These are phyloP conservation scores for Penicillium crystallinum DNA, from an alignment of 495 filamentous ascomycete species.

Conservation along the genomic window DNA sequence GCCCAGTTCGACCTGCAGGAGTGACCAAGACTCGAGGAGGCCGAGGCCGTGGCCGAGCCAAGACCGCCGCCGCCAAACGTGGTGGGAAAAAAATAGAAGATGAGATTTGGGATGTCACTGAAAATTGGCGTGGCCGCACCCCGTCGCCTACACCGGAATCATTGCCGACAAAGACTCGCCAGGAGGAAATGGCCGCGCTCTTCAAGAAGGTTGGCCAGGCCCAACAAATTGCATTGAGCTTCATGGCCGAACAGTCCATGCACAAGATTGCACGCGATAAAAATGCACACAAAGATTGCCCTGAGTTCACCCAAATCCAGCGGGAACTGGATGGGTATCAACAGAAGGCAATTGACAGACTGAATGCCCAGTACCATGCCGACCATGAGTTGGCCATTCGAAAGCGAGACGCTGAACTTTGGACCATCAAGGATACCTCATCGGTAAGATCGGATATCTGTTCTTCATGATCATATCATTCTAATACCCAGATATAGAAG, in stretches of 20 bases:
- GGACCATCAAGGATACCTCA: conserved; percentile 23
- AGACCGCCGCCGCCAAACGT: conserved; percentile 3
- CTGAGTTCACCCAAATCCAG: conserved; percentile 35
- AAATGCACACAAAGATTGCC: conserved; percentile 37
- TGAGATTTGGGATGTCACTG: conserved; percentile 25
- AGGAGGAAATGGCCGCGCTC: conserved; percentile 36
- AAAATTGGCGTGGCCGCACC: conserved; percentile 28
- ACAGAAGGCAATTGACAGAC: conserved; percentile 13
- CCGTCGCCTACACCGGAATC: conserved; percentile 33
- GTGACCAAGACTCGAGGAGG: conserved; percentile 20
- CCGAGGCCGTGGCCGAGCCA: conserved; percentile 25
- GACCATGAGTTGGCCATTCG: conserved; percentile 24
- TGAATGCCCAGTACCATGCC: conserved; percentile 26
- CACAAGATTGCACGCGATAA: conserved; percentile 35
- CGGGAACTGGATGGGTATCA: conserved; percentile 17
- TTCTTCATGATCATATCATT: conserved; percentile 2
- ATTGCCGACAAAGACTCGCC: conserved; percentile 36
- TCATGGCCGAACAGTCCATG: conserved; percentile 38
- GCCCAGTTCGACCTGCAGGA: conserved; percentile 13
- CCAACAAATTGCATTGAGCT: conserved; percentile 35
- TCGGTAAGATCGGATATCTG: conserved; percentile 19
- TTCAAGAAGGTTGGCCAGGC: conserved; percentile 42
- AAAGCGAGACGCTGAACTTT: conserved; percentile 25
- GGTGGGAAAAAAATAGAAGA: conserved; percentile 27
- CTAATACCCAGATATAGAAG: conserved; percentile 15